Evolutionary conservation across 1,139 yeast genomes (phyloP).

Genomic region (Debaryomyces nepalensis): DNA sequence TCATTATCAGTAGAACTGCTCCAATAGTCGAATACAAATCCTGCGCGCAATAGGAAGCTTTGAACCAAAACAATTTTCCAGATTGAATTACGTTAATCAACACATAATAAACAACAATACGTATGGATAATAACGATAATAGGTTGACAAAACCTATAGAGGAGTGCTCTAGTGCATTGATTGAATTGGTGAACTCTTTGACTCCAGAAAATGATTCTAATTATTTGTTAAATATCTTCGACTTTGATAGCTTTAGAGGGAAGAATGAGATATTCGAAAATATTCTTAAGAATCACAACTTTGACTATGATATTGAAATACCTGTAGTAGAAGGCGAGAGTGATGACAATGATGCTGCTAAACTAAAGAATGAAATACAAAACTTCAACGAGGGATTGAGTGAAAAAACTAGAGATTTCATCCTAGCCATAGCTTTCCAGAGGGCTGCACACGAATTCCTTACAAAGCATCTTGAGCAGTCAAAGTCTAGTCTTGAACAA

Average conservation of each 20-base stretch:
- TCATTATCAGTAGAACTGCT: neutral
- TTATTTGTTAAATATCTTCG: constrained; percentile 5
- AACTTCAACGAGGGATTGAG: constrained; percentile 26
- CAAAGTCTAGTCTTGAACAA: neutral
- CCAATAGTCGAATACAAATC: neutral
- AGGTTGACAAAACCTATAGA: constrained; percentile 12
- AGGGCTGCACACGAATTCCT: constrained; percentile 17
- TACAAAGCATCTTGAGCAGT: constrained; percentile 11
- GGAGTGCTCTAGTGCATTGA: constrained; percentile 5
- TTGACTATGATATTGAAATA: constrained; percentile 11
- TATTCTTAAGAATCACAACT: constrained; percentile 2
- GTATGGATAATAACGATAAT: constrained; percentile 4
- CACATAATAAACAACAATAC: neutral
- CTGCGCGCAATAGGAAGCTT: constrained; percentile 6
- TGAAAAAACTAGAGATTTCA: constrained; percentile 23
- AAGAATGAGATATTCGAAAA: constrained; percentile 9
- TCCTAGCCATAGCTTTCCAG: constrained; percentile 27
- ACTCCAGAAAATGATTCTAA: neutral
- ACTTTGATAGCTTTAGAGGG: constrained; percentile 7
- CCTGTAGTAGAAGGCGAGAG: constrained; percentile 7
- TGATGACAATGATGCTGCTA: constrained; percentile 15
- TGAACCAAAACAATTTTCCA: neutral
- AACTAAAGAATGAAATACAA: constrained; percentile 16
- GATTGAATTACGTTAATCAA: neutral
- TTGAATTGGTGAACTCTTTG: constrained; percentile 3